These are phyloP conservation scores for Rhamnella rubrinervis DNA, from an alignment of 331 rosid species.

Conservation along the genomic window DNA sequence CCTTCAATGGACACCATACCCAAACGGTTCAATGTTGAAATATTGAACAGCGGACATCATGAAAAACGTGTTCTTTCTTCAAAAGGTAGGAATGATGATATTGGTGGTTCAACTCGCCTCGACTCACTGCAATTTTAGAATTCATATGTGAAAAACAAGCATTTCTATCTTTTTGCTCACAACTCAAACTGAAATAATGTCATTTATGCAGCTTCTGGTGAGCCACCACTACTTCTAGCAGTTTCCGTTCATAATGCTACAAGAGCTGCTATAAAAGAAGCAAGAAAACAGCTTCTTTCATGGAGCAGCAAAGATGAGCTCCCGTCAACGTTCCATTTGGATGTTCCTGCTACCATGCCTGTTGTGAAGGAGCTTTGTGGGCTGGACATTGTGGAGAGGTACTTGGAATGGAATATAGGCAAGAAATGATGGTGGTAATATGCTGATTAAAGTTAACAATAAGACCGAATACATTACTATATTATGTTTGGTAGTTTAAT, in stretches of 20 bases:
- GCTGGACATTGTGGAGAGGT: constrained; percentile 64
- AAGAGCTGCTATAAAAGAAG: constrained; percentile 71
- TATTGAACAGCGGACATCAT: constrained; percentile 77
- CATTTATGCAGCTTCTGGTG: constrained; percentile 85
- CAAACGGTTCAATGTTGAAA: constrained; percentile 72
- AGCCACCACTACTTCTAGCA: constrained; percentile 80
- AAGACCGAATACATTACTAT: too few species aligned
- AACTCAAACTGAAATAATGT: constrained; percentile 1
- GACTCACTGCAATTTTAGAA: too few species aligned
- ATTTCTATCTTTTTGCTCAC: background rate
- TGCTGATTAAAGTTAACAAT: too few species aligned
- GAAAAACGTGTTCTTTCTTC: constrained; percentile 79
- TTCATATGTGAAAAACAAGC: too few species aligned
- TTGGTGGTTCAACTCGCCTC: too few species aligned
- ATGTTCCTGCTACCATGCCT: constrained; percentile 86
- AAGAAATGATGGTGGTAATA: constrained; percentile 16
- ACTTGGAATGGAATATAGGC: constrained; percentile 63
- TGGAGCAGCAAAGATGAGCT: constrained; percentile 49
- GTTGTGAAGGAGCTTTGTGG: constrained; percentile 78
- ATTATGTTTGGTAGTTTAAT: too few species aligned
- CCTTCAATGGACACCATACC: constrained; percentile 89
- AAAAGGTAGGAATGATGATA: constrained; percentile 47
- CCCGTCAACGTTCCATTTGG: constrained; percentile 50
- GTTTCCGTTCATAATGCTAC: constrained; percentile 87
- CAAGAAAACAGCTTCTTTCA: constrained; percentile 64